phyloP scores from a whole-genome alignment of 352 stramenopile species.

The Globisporangium canariense region DNA sequence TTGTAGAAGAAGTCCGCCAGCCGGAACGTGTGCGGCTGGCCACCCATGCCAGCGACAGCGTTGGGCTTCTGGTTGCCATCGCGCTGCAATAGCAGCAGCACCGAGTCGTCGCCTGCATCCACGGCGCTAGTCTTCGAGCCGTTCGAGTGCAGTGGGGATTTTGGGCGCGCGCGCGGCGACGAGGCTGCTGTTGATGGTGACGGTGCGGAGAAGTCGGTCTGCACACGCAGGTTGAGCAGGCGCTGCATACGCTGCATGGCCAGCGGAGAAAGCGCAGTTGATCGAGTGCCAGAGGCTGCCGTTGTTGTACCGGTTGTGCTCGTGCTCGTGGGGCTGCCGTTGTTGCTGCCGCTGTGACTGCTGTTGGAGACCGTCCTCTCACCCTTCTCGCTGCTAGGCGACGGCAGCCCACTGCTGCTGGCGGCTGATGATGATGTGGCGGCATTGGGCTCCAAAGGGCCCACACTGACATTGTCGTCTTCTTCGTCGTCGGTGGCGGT shows the following conservation, averaged over 20 bases:
- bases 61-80: not conserved
- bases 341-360: constrained; percentile 6
- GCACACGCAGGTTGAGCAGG: constrained; percentile 29
- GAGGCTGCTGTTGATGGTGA: not conserved
- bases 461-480: not conserved
- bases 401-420: not conserved
- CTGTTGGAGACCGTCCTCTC: not conserved
- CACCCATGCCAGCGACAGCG: not conserved
- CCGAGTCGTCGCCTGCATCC: constrained; percentile 1
- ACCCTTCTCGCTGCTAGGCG: not conserved
- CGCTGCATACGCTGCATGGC: constrained; percentile 36
- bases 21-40: constrained; percentile 43
- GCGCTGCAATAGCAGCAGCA: constrained; percentile 1
- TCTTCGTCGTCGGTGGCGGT: not conserved
- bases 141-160: constrained; percentile 5
- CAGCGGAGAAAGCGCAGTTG: constrained; percentile 20
- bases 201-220: constrained; percentile 24
- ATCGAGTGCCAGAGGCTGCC: not conserved
- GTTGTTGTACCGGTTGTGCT: not conserved
- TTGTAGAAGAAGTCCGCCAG: constrained; percentile 83
- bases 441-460: not conserved
- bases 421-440: not conserved
- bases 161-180: not conserved
- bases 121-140: not conserved
- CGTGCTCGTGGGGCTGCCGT: not conserved